Evolutionary conservation across 768 basidiomycete genomes (phyloP).

Genomic region (Xanthoconium stramineum): DNA sequence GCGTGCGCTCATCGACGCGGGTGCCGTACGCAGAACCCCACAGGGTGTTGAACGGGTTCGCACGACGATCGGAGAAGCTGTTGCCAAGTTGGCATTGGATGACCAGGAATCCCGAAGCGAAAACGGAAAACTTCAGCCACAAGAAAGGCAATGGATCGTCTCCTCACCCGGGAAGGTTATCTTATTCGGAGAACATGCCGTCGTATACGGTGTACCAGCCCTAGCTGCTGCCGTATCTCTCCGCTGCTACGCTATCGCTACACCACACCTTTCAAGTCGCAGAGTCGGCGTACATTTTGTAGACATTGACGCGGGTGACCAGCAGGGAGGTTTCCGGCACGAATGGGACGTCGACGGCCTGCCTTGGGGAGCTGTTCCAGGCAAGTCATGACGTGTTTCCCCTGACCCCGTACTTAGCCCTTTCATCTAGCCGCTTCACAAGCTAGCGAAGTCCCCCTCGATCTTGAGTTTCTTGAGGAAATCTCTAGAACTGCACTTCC

Average conservation of each 20-base stretch:
- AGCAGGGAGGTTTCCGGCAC: slow-evolving; percentile 50
- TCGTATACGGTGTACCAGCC: slow-evolving; percentile 97
- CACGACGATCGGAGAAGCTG: slow-evolving; percentile 57
- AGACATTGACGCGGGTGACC: slow-evolving; percentile 53
- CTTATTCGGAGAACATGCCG: slow-evolving; percentile 97
- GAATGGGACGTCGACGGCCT: slow-evolving; percentile 79
- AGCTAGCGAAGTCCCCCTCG: slow-evolving; percentile 43
- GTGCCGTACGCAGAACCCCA: slow-evolving; percentile 67
- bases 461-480: slow-evolving; percentile 69
- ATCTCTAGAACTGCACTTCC: slow-evolving; percentile 48
- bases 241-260: slow-evolving; percentile 85
- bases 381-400: slow-evolving; percentile 5
- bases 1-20: slow-evolving; percentile 85
- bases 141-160: slow-evolving; percentile 71
- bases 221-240: slow-evolving; percentile 94
- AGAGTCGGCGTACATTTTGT: slow-evolving; percentile 58
- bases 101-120: slow-evolving; percentile 17
- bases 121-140: slow-evolving; percentile 6
- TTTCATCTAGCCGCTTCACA: slow-evolving; percentile 13
- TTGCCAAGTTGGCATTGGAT: slow-evolving; percentile 59
- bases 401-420: not conserved
- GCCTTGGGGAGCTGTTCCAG: slow-evolving; percentile 75
- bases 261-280: slow-evolving; percentile 59
- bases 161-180: slow-evolving; percentile 98
- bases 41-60: slow-evolving; percentile 39